Evolutionary conservation across 495 filamentous ascomycete genomes (phyloP), one percentile per base, ranked within the genome.

Genomic region (Lophiostoma macrostomum): DNA sequence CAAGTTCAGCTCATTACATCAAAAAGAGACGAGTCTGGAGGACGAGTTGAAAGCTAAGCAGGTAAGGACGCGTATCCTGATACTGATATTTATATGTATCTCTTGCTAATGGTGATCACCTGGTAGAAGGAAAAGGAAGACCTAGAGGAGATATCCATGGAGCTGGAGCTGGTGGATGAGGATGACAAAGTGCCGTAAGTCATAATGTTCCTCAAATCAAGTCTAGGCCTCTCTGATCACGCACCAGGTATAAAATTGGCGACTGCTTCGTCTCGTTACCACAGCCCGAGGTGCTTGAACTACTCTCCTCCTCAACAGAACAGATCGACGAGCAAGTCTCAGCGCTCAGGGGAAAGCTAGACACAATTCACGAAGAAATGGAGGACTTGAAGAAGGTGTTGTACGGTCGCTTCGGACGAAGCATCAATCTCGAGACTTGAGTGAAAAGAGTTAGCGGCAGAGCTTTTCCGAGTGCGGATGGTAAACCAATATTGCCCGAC

Each of bases 111-210:
- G 36, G 8, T 25, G 34, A 28, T 28, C 6, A 27, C 13, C 23
- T 22, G 35, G 23, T 62, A 98, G 94, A 96, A 98, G 74, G 93
- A 97, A 64, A 97, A 96, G 70, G 94, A 97, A 69, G 93, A 96
- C 62, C 79, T 97, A 4, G 90, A 96, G 59, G 93, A 98, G 67
- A 79, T 97, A 38, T 86, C 84, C 4, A 88, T 74, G 27, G 93
- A 98, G 67, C 77, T 98, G 13, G 93, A 97, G 70, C 80, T 98
- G 5, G 90, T 88, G 22, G 93, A 97, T 72, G 94, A 98, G 63
- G 93, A 97, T 52, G 90, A 95, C 23, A 78, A 85, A 53, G 79
- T 98, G 10, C 91, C 88, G 91, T 96, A 76, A 34, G 79, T 71
- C 8, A 22, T 12, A 16, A 23, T 56, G 35, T 16, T 30, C 16